Evolutionary conservation across 345 rosid species (phyloP).

Genomic region (Brassica rapa): DNA sequence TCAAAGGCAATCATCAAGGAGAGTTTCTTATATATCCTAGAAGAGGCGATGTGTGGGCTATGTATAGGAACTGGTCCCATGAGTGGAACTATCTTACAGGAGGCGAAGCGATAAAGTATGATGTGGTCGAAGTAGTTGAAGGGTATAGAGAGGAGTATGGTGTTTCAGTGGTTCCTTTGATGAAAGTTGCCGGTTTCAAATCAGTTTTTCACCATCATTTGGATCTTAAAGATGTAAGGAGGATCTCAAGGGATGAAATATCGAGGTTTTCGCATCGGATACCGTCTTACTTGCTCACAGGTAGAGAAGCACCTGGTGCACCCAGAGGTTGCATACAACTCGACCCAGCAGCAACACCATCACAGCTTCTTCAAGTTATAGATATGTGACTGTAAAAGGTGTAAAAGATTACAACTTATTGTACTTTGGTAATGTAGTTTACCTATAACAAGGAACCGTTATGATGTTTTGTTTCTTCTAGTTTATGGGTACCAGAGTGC

Average conservation of each 20-base stretch:
- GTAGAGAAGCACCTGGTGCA: slow-evolving; percentile 56
- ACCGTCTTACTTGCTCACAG: slow-evolving; percentile 63
- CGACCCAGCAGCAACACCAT: neutral
- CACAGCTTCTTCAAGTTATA: neutral
- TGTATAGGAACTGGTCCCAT: slow-evolving; percentile 65
- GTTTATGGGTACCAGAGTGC: neutral
- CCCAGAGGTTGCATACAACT: slow-evolving; percentile 71
- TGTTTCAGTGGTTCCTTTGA: slow-evolving; percentile 56
- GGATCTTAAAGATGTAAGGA: slow-evolving; percentile 47
- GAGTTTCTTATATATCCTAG: slow-evolving; percentile 57
- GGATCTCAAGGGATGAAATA: slow-evolving; percentile 57
- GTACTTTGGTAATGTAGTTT: neutral
- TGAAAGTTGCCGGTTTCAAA: slow-evolving; percentile 70
- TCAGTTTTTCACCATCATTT: slow-evolving; percentile 55
- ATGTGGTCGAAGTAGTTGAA: slow-evolving; percentile 71
- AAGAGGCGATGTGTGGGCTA: slow-evolving; percentile 72
- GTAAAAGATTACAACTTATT: neutral
- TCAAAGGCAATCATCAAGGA: slow-evolving; percentile 46
- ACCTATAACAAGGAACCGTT: neutral
- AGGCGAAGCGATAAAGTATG: slow-evolving; percentile 51
- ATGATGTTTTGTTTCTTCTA: neutral
- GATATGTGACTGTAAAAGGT: neutral
- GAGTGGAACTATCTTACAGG: slow-evolving; percentile 62
- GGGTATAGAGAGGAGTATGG: slow-evolving; percentile 62
- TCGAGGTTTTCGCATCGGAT: slow-evolving; percentile 76